These are phyloP conservation scores for Trapa bicornis DNA, from an alignment of 345 rosid species.

Conservation along the genomic window DNA sequence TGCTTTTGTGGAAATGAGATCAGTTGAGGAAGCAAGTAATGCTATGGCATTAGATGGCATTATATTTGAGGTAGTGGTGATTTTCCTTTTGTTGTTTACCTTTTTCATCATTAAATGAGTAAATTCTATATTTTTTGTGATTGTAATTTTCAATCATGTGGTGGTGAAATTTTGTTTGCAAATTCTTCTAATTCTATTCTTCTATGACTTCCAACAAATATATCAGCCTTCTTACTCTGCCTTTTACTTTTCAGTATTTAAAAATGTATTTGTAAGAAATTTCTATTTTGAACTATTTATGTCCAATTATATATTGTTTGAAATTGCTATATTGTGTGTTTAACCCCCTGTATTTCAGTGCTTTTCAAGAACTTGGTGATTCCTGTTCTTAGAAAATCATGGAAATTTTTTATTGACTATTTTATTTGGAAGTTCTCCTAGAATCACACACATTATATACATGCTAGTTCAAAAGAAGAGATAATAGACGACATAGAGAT, in stretches of 20 bases:
- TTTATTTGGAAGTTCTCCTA: not conserved
- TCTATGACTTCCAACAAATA: not conserved
- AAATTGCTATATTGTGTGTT: not conserved
- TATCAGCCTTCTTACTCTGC: not conserved
- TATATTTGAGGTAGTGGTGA: slow-evolving; percentile 56
- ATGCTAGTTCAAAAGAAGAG: no score
- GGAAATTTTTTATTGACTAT: not conserved
- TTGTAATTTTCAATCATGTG: not conserved
- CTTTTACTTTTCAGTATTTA: not conserved
- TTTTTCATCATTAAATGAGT: not conserved
- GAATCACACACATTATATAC: not conserved
- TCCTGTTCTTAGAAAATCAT: not conserved
- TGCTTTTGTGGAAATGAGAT: slow-evolving; percentile 99
- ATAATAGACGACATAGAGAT: no score
- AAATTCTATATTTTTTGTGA: not conserved
- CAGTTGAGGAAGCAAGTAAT: slow-evolving; percentile 99
- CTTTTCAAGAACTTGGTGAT: not conserved
- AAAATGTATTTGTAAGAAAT: not conserved
- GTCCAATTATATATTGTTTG: not conserved
- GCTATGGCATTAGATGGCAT: slow-evolving; percentile 99
- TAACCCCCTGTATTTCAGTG: not conserved
- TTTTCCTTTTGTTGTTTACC: not conserved
- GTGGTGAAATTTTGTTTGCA: not conserved
- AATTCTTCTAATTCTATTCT: not conserved
- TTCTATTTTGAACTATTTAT: not conserved